Evolutionary conservation across 2,329 filamentous ascomycete genomes (phyloP).

Genomic region (Alternaria atra): DNA sequence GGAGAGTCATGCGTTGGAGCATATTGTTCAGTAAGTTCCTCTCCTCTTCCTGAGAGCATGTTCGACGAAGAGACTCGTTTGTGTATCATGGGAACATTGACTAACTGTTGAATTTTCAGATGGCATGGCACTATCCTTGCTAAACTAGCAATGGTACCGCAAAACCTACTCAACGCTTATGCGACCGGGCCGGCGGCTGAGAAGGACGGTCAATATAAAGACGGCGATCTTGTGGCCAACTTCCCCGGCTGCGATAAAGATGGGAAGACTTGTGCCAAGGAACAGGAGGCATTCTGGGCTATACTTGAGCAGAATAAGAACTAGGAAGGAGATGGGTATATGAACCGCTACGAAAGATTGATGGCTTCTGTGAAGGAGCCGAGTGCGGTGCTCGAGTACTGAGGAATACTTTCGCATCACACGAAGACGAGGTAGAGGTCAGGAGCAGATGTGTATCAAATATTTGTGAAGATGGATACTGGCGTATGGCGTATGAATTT

Average conservation of each 20-base stretch:
- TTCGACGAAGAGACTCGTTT: too few species aligned
- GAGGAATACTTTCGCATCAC: not conserved
- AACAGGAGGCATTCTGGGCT: slow-evolving; percentile 67
- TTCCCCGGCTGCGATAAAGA: slow-evolving; percentile 75
- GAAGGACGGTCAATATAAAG: slow-evolving; percentile 70
- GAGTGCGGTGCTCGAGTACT: not conserved
- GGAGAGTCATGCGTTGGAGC: slow-evolving; percentile 85
- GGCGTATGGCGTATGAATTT: slow-evolving; percentile 8
- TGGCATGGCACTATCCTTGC: slow-evolving; percentile 97
- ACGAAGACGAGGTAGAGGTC: not conserved
- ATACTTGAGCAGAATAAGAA: slow-evolving; percentile 37
- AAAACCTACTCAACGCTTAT: slow-evolving; percentile 84
- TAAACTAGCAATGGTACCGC: slow-evolving; percentile 87
- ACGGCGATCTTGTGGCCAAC: slow-evolving; percentile 85
- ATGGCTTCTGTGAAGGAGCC: not conserved
- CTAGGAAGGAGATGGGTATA: not conserved
- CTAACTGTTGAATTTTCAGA: slow-evolving; percentile 58
- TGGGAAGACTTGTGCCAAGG: slow-evolving; percentile 72
- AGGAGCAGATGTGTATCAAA: not conserved
- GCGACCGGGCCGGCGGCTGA: slow-evolving; percentile 49
- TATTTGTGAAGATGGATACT: not conserved
- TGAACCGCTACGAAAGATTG: not conserved
- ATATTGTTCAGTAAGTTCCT: slow-evolving; percentile 59
- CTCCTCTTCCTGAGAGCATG: not conserved
- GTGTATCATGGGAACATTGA: not conserved